Base-by-base conservation (phyloP, 345 rosid species). In the Populus ilicifolia region DNA sequence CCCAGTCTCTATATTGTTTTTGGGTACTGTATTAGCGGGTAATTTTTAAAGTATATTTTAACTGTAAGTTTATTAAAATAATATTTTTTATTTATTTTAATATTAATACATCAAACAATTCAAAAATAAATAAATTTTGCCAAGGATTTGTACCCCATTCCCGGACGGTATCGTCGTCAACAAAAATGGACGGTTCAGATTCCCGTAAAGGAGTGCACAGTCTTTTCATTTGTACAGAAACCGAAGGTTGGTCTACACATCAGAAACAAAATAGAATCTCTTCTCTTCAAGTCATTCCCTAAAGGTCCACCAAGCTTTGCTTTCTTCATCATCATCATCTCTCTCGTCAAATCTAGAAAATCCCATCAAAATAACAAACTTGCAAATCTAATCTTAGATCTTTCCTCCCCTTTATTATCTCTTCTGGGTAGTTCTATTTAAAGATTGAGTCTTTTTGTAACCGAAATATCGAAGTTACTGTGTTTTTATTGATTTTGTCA, bases 321-420 rank as follows among this genome's bases (percentile, higher is more conserved):
- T 35, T 69, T 66, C 54, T 41, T 8, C 35, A 4, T 33, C 36
- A 4, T 33, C 41, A 29, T 2, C 27, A 66, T 4, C 50, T 52
- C 68, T 72, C 61, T 75, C 76, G 38, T 82, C 80, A 69, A 69
- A 77, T 72, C 74, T 5, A 56, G 69, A 56, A 52, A 70, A 38
- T 33, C 30, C 80, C 39, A 62, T 46, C 65, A 25, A 41, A 59
- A 2, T 16, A 68, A 46, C 39, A 54, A 79, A 75, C 27, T 44
- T 77, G 13, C 72, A 27, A 73, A 67, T 25, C 80, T 25, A 62
- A 66, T 70, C n/a, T 44, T 69, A n/a, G 50, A 41, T 35, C 69
- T 65, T 65, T 2, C 52, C 69, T 27, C 1, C 36, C 71, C 20
- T 29, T 64, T 23, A 30, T 17, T 56, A 36, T 29, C 17, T 30